Evolutionary conservation across 2,329 filamentous ascomycete species (phyloP).

Genomic region (Byssochlamys sp.): DNA sequence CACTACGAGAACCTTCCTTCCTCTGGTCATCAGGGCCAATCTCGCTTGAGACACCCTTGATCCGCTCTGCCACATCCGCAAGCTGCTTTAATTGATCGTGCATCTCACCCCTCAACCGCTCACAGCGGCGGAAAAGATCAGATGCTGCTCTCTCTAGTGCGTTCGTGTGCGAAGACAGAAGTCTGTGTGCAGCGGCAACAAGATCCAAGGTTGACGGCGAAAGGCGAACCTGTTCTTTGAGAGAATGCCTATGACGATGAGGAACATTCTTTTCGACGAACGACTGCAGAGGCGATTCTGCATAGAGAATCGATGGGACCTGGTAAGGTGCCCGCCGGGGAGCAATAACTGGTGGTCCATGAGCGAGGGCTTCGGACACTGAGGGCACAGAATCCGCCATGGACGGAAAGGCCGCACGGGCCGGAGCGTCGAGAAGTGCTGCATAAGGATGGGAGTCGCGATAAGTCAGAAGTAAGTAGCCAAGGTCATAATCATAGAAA

Average conservation of each 20-base stretch:
- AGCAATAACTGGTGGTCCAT: slow-evolving; percentile 17
- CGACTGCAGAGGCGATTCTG: slow-evolving; percentile 26
- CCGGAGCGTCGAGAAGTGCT: slow-evolving; percentile 43
- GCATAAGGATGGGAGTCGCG: slow-evolving; percentile 41
- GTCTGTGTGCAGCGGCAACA: slow-evolving; percentile 39
- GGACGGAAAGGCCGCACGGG: slow-evolving; percentile 18
- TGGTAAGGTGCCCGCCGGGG: slow-evolving; percentile 35
- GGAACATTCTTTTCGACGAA: slow-evolving; percentile 36
- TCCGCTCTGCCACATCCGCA: slow-evolving; percentile 35
- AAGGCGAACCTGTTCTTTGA: slow-evolving; percentile 38
- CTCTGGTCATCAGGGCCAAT: slow-evolving; percentile 27
- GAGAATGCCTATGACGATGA: slow-evolving; percentile 32
- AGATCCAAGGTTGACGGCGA: slow-evolving; percentile 41
- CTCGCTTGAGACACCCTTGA: slow-evolving; percentile 33
- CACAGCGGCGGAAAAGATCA: slow-evolving; percentile 44
- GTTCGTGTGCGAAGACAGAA: slow-evolving; percentile 38
- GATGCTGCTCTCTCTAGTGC: slow-evolving; percentile 39
- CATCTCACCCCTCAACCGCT: slow-evolving; percentile 39
- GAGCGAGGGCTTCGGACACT: slow-evolving; percentile 14
- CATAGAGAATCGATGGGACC: slow-evolving; percentile 32
- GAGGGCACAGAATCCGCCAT: slow-evolving; percentile 17
- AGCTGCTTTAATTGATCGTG: slow-evolving; percentile 38
- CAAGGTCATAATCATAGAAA: slow-evolving; percentile 48
- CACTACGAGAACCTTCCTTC: slow-evolving; percentile 22
- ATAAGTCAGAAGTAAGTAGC: slow-evolving; percentile 48